These are phyloP conservation scores for Chimonanthus praecox DNA, from an alignment of 164 flowering plant species.

Conservation along the genomic window DNA sequence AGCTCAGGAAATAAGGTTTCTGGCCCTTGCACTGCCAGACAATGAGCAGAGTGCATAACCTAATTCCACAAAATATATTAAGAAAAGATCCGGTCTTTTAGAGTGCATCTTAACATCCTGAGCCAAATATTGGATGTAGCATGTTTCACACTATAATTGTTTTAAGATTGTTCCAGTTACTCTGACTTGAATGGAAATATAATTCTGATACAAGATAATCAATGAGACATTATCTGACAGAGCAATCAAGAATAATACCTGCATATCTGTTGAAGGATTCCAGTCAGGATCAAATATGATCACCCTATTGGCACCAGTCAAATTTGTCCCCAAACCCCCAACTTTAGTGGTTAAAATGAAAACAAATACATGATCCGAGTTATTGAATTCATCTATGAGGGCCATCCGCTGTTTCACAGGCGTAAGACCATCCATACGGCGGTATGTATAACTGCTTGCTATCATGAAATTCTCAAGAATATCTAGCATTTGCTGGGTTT, in stretches of 20 bases:
- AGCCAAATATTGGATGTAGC: neutral
- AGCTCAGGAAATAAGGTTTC: too few relatives aligned
- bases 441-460: constrained; percentile 47
- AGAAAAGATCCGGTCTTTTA: too few relatives aligned
- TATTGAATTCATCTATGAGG: constrained; percentile 88
- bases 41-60: too few relatives aligned
- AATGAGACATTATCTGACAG: neutral
- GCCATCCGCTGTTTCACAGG: constrained; percentile 91
- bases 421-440: constrained; percentile 95
- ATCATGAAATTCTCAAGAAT: constrained; percentile 73
- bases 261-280: constrained; percentile 99
- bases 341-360: constrained; percentile 93
- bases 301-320: constrained; percentile 95
- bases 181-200: neutral
- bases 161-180: neutral
- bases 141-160: neutral
- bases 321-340: constrained; percentile 96
- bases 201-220: neutral
- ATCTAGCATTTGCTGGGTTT: constrained; percentile 97
- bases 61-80: too few relatives aligned
- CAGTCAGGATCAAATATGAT: constrained; percentile 98
- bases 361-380: constrained; percentile 64
- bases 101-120: neutral
- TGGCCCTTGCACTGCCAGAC: too few relatives aligned
- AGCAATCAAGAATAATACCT: constrained; percentile 44